Percentiles rank a stretch among this genome's conserved stretches.
Conservation (phyloP, 495 filamentous ascomycete genomes). For the Aspergillus heteromorphus region DNA sequence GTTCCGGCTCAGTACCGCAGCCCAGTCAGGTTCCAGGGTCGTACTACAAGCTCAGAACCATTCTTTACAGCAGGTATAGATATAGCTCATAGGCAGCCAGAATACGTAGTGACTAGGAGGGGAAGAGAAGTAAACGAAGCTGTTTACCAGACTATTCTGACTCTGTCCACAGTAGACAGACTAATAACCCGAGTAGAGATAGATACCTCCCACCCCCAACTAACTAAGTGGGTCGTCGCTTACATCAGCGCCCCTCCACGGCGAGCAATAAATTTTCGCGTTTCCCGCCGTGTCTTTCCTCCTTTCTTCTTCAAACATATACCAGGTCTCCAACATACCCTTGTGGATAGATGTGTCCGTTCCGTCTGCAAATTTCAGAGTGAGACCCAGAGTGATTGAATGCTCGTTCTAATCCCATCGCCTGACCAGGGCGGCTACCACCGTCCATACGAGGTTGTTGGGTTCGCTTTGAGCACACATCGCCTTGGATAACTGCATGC, state of each 20-base stretch:
- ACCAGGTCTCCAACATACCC: constrained; percentile 46
- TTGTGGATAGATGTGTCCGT: constrained; percentile 32
- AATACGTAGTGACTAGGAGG: too few species aligned
- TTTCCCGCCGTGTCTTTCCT: constrained; percentile 5
- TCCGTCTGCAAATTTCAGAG: constrained; percentile 39
- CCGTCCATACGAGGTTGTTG: constrained; percentile 27
- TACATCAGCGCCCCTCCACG: constrained; percentile 12
- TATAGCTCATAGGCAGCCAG: too few species aligned
- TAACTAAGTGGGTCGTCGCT: background rate
- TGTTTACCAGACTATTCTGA: too few species aligned
- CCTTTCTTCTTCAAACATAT: constrained; percentile 24
- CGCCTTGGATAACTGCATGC: background rate
- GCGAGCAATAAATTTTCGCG: constrained; percentile 18
- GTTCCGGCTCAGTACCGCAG: too few species aligned
- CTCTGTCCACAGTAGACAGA: too few species aligned
- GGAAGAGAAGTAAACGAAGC: too few species aligned
- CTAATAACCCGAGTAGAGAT: too few species aligned
- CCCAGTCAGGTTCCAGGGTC: too few species aligned
- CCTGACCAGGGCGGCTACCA: constrained; percentile 19
- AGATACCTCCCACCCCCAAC: too few species aligned
- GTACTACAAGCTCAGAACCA: too few species aligned
- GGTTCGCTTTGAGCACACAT: constrained; percentile 51
- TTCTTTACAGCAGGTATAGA: too few species aligned
- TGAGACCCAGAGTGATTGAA: constrained; percentile 41
- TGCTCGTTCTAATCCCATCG: constrained; percentile 49